Evolutionary conservation across 208 protist genomes (phyloP), one percentile per base, ranked within the genome.

Genomic region (Leishmania braziliensis): DNA sequence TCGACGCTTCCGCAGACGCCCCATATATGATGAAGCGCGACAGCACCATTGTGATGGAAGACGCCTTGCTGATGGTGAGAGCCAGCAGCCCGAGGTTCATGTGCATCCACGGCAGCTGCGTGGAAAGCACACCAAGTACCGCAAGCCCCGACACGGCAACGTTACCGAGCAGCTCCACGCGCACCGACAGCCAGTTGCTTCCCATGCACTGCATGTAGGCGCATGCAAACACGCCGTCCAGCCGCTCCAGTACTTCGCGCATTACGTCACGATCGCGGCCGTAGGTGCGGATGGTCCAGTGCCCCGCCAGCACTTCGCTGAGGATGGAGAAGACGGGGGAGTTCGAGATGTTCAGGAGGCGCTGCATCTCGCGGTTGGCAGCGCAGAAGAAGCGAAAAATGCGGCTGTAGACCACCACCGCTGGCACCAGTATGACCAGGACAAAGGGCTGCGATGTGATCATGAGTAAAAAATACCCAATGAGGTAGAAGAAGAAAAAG

Each of bases 161-260:
- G 70, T 82, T 93, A 73, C 92, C 96, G n/a, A 98, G 76, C 4
- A 94, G 79, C 82, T 98, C 95, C 10, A 99, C 80, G 10, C 98
- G 88, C 23, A 98, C 85, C 14, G 81, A 82, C 5, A 99, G 84
- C 98, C 98, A 99, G 20, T 95, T 84, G 51, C 95, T 83, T 46
- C 73, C 82, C 29, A 91, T 79, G 43, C 72, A 83, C 43, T 88
- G 74, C 63, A 87, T 86, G 77, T 90, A 90, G 39, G 81, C 66
- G 56, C 80, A 88, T 26, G 81, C 82, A 65, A 84, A 92, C 6
- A 91, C 79, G 48, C 75, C 77, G 81, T 95, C 91, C 53, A 95
- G 81, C 23, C 84, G 84, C 10, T 69, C 56, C 48, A 90, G 74
- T 62, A 88, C 88, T 54, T 87, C 71, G 29, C 56, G 51, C 69